These are phyloP conservation scores for Talaromyces marneffei DNA, from an alignment of 2,329 filamentous ascomycete genomes.

Conservation along the genomic window DNA sequence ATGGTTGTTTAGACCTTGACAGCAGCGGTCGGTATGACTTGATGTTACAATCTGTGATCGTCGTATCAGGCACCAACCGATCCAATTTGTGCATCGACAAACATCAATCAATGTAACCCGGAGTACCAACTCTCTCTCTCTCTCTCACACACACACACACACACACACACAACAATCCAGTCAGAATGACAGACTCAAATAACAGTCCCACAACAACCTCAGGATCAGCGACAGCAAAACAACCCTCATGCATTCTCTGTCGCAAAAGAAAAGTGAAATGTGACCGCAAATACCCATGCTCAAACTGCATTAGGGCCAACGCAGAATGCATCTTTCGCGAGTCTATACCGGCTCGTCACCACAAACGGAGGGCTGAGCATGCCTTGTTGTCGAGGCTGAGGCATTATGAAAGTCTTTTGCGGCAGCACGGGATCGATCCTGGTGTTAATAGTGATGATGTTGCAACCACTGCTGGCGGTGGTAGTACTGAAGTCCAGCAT, in stretches of 20 bases:
- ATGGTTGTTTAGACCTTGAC: background rate
- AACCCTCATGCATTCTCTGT: conserved; percentile 38
- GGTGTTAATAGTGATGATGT: background rate
- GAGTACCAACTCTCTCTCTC: background rate
- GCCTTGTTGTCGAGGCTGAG: conserved; percentile 5
- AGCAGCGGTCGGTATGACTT: background rate
- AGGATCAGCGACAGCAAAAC: background rate
- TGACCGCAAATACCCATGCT: conserved; percentile 44
- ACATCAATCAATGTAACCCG: background rate
- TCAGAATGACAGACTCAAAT: background rate
- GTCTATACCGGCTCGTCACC: conserved; percentile 9
- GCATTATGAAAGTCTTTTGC: conserved; percentile 11
- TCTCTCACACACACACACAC: background rate
- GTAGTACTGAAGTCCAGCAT: background rate
- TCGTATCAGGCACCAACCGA: background rate
- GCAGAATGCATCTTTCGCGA: conserved; percentile 56
- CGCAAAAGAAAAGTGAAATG: conserved; percentile 44
- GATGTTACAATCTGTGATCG: background rate
- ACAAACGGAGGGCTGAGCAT: conserved; percentile 10
- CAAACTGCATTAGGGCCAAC: conserved; percentile 43
- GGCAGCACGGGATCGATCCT: conserved; percentile 9
- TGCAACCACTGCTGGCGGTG: background rate
- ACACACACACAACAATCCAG: too few species aligned
- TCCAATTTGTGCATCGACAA: background rate
- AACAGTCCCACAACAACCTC: background rate